A percentile compares a stretch with the other conserved stretches of the same genome.
Conservation (phyloP, 352 stramenopile species). For the Phytophthora crassamura region DNA sequence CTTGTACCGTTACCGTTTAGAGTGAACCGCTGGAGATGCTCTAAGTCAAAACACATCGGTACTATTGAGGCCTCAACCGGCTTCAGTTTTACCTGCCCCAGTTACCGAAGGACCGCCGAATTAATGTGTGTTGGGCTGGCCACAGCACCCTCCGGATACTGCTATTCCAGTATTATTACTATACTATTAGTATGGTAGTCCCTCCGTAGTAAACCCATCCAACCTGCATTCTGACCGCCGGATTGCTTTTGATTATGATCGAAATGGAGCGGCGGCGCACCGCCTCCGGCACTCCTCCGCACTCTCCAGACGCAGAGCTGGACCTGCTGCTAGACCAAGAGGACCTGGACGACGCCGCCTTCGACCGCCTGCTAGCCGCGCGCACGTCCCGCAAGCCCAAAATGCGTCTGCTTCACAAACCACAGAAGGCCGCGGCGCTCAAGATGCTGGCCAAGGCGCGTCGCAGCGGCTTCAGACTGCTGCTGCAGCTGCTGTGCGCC, state of each 20-base stretch:
- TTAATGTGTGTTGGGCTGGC: too few relatives aligned
- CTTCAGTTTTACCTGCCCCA: too few relatives aligned
- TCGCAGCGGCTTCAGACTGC: slow-evolving; percentile 19
- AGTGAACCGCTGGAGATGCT: too few relatives aligned
- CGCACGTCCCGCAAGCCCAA: slow-evolving; percentile 13
- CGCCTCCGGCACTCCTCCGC: slow-evolving; percentile 14
- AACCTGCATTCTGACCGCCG: slow-evolving; percentile 1
- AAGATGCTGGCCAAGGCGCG: slow-evolving; percentile 27
- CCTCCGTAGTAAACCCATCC: too few relatives aligned
- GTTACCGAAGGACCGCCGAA: too few relatives aligned
- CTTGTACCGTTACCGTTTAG: too few relatives aligned
- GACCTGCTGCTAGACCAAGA: slow-evolving; percentile 30
- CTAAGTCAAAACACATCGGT: too few relatives aligned
- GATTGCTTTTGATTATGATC: slow-evolving; percentile 39
- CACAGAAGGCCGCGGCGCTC: slow-evolving; percentile 28
- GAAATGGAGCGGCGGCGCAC: slow-evolving; percentile 40
- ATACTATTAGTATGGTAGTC: too few relatives aligned
- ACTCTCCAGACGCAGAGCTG: slow-evolving; percentile 25
- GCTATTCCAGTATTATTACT: too few relatives aligned
- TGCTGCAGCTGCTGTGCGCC: slow-evolving; percentile 15
- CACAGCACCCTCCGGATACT: too few relatives aligned
- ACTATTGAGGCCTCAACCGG: too few relatives aligned
- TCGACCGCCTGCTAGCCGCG: slow-evolving; percentile 24
- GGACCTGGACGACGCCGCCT: slow-evolving; percentile 27
- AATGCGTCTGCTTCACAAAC: slow-evolving; percentile 34